These are phyloP conservation scores for Gaertneriomyces semiglobifer DNA, from an alignment of 192 early-diverging fungal species.

Conservation along the genomic window DNA sequence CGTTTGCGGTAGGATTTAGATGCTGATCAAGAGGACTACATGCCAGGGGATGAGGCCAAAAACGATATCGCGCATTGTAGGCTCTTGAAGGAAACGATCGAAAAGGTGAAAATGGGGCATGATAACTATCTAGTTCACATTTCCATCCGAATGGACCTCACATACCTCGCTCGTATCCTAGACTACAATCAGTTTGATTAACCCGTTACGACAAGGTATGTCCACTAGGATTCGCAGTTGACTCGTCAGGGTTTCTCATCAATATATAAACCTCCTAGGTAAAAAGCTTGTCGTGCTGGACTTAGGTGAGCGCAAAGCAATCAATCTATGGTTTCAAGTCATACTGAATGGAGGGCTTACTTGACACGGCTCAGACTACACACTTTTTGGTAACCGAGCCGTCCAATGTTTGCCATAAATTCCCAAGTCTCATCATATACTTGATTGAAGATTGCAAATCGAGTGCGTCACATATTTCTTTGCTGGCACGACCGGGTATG, in stretches of 20 bases:
- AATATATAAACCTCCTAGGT: not conserved
- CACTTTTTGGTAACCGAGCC: conserved; percentile 46
- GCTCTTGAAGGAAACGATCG: too few relatives aligned
- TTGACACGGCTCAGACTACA: conserved; percentile 49
- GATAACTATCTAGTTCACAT: too few relatives aligned
- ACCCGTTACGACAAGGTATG: conserved; percentile 42
- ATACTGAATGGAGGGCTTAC: not conserved
- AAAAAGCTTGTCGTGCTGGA: conserved; percentile 72
- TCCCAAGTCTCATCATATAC: not conserved
- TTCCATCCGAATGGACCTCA: not conserved
- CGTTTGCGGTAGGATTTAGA: too few relatives aligned
- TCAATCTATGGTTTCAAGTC: not conserved
- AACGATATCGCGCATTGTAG: too few relatives aligned
- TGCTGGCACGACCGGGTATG: conserved; percentile 46
- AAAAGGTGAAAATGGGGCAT: too few relatives aligned
- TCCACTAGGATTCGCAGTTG: too few relatives aligned
- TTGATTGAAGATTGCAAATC: conserved; percentile 56
- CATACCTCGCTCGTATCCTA: conserved; percentile 9
- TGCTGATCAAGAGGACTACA: too few relatives aligned
- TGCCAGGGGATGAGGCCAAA: too few relatives aligned
- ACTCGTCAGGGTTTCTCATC: too few relatives aligned
- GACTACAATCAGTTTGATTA: conserved; percentile 53
- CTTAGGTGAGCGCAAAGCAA: conserved; percentile 27
- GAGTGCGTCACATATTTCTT: conserved; percentile 51
- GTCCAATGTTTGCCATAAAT: too few relatives aligned